These are phyloP conservation scores for Glebionis coronaria DNA, from an alignment of 129 eudicot species.

Conservation along the genomic window DNA sequence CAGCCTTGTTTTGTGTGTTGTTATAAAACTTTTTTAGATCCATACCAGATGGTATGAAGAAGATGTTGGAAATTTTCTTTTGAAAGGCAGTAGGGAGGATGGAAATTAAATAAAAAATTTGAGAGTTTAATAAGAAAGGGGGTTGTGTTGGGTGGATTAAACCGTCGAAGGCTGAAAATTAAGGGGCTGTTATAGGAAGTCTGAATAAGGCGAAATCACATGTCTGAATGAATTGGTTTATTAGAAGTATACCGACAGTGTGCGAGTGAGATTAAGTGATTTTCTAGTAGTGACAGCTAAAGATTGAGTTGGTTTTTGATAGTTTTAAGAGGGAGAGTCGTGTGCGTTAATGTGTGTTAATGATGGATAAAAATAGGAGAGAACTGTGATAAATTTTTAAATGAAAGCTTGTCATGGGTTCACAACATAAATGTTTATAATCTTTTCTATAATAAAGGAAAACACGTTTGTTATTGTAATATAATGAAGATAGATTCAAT, in stretches of 20 bases:
- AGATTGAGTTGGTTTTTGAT: too few species aligned
- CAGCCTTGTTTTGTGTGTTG: too few species aligned
- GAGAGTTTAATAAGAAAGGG: conserved; percentile 1
- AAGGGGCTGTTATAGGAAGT: too few species aligned
- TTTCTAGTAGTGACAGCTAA: neutral
- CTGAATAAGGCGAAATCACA: neutral
- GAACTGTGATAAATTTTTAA: neutral
- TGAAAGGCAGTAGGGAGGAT: neutral
- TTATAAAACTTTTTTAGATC: too few species aligned
- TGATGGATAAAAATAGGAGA: neutral
- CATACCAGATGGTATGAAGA: neutral
- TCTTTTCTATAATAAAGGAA: too few species aligned
- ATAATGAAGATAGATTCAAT: too few species aligned
- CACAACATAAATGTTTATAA: too few species aligned
- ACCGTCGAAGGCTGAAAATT: too few species aligned
- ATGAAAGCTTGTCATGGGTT: too few species aligned
- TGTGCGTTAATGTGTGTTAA: neutral
- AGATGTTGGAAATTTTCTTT: conserved; percentile 1
- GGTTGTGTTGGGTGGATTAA: neutral
- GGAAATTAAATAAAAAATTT: neutral
- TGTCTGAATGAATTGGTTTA: neutral
- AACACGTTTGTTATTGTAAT: too few species aligned
- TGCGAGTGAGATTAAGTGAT: neutral
- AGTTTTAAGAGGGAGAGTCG: too few species aligned
- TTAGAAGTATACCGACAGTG: neutral